These are phyloP conservation scores for Sergeia podlipaevii DNA, from an alignment of 208 protist species.

Conservation along the genomic window DNA sequence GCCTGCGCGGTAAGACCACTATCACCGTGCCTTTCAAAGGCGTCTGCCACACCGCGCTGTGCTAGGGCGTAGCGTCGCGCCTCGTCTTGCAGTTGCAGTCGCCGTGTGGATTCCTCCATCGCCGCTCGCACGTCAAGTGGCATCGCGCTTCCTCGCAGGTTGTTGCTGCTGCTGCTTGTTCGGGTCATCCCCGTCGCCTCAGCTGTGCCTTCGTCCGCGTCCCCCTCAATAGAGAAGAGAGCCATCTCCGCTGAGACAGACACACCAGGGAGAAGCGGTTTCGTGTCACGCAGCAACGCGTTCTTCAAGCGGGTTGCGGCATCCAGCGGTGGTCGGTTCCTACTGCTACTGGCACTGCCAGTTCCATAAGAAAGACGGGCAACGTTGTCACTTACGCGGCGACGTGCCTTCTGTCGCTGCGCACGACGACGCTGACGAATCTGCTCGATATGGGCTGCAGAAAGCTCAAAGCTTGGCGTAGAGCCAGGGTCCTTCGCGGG, in stretches of 20 bases:
- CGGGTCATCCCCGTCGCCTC: not conserved
- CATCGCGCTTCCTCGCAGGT: constrained; percentile 2
- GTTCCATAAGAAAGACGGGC: constrained; percentile 14
- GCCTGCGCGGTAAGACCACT: constrained; percentile 11
- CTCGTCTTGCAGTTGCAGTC: constrained; percentile 64
- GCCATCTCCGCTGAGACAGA: constrained; percentile 8
- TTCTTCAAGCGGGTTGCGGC: not conserved
- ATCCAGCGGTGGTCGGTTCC: not conserved
- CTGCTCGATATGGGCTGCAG: constrained; percentile 54
- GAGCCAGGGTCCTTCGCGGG: constrained; percentile 44
- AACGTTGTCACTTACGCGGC: constrained; percentile 39
- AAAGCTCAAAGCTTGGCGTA: constrained; percentile 67
- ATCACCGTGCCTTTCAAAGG: not conserved
- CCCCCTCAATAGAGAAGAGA: constrained; percentile 19
- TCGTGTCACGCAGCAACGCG: constrained; percentile 7
- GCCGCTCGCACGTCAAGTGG: constrained; percentile 49
- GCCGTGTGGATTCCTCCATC: constrained; percentile 62
- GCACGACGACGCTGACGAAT: constrained; percentile 37
- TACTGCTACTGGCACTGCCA: not conserved
- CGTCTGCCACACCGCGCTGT: constrained; percentile 39
- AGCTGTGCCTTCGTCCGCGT: not conserved
- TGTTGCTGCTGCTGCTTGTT: no score
- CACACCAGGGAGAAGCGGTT: constrained; percentile 29
- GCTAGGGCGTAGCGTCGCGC: constrained; percentile 52
- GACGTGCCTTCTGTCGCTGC: constrained; percentile 25